phyloP scores from a whole-genome alignment of 2,329 filamentous ascomycete genomes.

The Diaporthe longicolla region DNA sequence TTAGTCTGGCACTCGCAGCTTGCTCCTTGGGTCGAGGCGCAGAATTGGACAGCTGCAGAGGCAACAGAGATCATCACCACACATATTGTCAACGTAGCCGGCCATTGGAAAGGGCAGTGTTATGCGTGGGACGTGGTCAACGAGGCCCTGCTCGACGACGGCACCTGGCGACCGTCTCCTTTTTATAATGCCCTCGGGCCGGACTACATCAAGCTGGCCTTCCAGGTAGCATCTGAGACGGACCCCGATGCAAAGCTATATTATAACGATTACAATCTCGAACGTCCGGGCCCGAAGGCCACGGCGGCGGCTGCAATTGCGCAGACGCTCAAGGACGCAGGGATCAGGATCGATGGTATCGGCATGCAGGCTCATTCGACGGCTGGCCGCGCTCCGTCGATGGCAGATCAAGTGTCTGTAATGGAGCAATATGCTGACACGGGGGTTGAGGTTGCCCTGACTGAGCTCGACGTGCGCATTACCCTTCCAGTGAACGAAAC shows the following conservation, averaged over 20 bases:
- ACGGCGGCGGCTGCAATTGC: conserved; percentile 60
- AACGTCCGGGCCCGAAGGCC: conserved; percentile 62
- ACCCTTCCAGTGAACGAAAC: conserved; percentile 55
- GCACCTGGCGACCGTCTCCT: conserved; percentile 55
- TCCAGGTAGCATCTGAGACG: conserved; percentile 62
- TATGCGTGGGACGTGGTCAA: conserved; percentile 72
- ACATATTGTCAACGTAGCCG: conserved; percentile 64
- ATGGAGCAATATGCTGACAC: conserved; percentile 64
- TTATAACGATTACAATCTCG: conserved; percentile 74
- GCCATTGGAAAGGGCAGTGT: conserved; percentile 64
- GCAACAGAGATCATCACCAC: conserved; percentile 65
- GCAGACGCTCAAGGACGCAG: conserved; percentile 58
- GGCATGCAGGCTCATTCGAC: conserved; percentile 74
- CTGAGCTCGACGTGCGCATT: conserved; percentile 71
- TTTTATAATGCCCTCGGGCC: conserved; percentile 62
- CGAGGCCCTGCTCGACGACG: conserved; percentile 67
- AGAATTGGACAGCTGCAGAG: conserved; percentile 65
- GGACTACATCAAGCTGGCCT: conserved; percentile 67
- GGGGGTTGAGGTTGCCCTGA: conserved; percentile 69
- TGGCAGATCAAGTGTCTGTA: conserved; percentile 59
- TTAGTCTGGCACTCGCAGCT: conserved; percentile 62
- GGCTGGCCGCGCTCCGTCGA: conserved; percentile 62
- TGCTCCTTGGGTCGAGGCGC: conserved; percentile 62
- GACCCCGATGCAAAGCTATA: conserved; percentile 68
- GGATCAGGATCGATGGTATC: conserved; percentile 71